Percentiles rank a stretch among this genome's conserved stretches.
Evolutionary conservation across 108 stramenopile species (phyloP).

Genomic region (Pseudonitzschia multistriata): DNA sequence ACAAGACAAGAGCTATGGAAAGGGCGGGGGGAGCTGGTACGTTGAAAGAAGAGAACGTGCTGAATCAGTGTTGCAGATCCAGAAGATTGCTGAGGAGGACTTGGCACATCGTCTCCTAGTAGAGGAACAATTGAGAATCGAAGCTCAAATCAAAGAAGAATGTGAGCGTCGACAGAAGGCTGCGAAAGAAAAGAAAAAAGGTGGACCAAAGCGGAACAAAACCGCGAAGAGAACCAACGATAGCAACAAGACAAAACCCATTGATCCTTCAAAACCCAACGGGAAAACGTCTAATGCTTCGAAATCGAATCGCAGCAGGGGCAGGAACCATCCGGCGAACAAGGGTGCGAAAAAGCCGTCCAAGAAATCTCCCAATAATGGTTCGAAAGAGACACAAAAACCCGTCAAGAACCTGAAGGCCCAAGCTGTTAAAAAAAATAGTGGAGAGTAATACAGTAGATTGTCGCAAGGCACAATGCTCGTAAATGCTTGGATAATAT

Average conservation of each 20-base stretch:
- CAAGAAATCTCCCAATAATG: neutral
- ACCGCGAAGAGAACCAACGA: conserved; percentile 2
- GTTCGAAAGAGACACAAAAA: neutral
- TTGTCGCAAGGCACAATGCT: too few species aligned
- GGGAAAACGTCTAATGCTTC: neutral
- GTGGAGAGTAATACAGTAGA: too few species aligned
- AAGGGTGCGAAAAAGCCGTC: neutral
- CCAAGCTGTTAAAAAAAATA: neutral
- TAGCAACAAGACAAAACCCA: neutral
- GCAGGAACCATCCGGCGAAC: neutral
- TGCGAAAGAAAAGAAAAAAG: conserved; percentile 12
- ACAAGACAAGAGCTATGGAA: conserved; percentile 47
- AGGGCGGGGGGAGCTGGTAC: conserved; percentile 61
- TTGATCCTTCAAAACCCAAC: neutral
- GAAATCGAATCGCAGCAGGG: neutral
- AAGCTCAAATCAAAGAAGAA: conserved; percentile 52
- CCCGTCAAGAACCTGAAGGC: neutral
- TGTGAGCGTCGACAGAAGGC: conserved; percentile 3
- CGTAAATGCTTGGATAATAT: too few species aligned
- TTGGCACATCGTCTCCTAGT: conserved; percentile 50
- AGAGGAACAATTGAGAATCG: conserved; percentile 72
- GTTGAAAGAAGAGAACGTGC: conserved; percentile 74
- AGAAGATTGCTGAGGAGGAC: conserved; percentile 49
- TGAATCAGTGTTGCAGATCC: conserved; percentile 71
- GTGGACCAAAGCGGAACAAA: conserved; percentile 13